These are phyloP conservation scores for Teratosphaeriaceae sp. DNA, from an alignment of 2,329 filamentous ascomycete species.

Conservation along the genomic window DNA sequence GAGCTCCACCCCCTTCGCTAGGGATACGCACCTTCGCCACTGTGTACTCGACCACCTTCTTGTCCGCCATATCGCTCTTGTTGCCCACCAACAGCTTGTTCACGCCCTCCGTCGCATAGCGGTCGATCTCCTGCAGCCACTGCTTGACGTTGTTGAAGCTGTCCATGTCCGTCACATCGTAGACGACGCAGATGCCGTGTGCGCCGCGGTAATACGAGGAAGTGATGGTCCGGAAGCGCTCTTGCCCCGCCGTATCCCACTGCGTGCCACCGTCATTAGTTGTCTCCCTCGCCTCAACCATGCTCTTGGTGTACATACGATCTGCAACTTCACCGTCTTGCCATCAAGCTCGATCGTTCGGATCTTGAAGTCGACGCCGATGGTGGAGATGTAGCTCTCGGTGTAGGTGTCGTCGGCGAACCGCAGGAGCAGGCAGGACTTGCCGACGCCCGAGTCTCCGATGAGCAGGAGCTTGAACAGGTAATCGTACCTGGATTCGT, in stretches of 20 bases:
- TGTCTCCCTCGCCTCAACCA: not conserved
- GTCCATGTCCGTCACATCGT: constrained; percentile 99
- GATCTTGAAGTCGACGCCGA: constrained; percentile 99
- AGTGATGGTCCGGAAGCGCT: constrained; percentile 99
- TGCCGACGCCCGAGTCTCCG: constrained; percentile 99
- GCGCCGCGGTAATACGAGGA: constrained; percentile 99
- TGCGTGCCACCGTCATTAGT: constrained; percentile 32
- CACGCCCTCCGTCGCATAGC: constrained; percentile 97
- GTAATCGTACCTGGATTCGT: constrained; percentile 83
- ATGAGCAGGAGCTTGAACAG: constrained; percentile 99
- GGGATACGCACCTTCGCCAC: constrained; percentile 80
- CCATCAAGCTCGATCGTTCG: constrained; percentile 98
- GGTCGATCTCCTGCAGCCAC: constrained; percentile 99
- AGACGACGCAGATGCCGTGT: constrained; percentile 98
- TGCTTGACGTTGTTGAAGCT: constrained; percentile 99
- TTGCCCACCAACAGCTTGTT: constrained; percentile 99
- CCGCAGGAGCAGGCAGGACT: constrained; percentile 95
- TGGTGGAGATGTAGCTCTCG: constrained; percentile 99
- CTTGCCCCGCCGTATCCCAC: constrained; percentile 99
- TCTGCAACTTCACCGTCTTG: constrained; percentile 99
- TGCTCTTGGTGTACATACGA: constrained; percentile 55
- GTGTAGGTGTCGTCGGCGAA: constrained; percentile 99
- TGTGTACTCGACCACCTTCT: constrained; percentile 99
- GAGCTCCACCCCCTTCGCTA: too few species aligned
- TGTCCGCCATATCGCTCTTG: constrained; percentile 99